Conservation (phyloP, 2,329 filamentous ascomycete genomes). For the Aspergillus fructus region DNA sequence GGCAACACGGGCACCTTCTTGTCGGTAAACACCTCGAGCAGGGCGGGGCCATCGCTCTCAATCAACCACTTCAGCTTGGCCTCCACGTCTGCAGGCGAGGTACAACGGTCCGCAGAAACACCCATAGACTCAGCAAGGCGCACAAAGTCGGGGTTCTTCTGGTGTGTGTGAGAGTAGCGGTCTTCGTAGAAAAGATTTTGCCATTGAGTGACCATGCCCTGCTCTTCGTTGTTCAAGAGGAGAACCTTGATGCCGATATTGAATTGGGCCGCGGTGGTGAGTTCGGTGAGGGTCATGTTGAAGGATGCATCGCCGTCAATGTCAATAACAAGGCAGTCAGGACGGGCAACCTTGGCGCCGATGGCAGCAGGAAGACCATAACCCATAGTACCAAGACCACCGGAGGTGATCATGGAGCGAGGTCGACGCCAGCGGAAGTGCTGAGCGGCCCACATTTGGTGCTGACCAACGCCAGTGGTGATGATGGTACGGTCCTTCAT, state of each 20-base stretch:
- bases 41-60: constrained; percentile 81
- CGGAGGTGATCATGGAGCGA: constrained; percentile 92
- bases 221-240: constrained; percentile 93
- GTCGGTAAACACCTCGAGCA: constrained; percentile 90
- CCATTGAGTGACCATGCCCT: constrained; percentile 99
- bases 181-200: constrained; percentile 97
- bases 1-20: constrained; percentile 80
- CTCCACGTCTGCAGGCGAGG: constrained; percentile 73
- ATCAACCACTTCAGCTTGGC: constrained; percentile 86
- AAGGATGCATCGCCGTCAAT: constrained; percentile 99
- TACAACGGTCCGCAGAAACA: constrained; percentile 69
- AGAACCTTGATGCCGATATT: constrained; percentile 96
- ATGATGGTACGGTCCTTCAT: constrained; percentile 85
- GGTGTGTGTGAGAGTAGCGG: constrained; percentile 86
- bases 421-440: constrained; percentile 94
- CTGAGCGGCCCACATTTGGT: constrained; percentile 98
- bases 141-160: constrained; percentile 93
- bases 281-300: constrained; percentile 96
- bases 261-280: constrained; percentile 90
- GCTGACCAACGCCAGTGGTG: constrained; percentile 90
- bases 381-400: constrained; percentile 94
- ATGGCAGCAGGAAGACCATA: constrained; percentile 93
- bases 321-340: constrained; percentile 84
- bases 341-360: constrained; percentile 83
- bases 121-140: constrained; percentile 91